A percentile compares a stretch with the other conserved stretches of the same genome.
Evolutionary conservation across 176 grass and related monocot species (phyloP).

Genomic region (Juncus effusus): DNA sequence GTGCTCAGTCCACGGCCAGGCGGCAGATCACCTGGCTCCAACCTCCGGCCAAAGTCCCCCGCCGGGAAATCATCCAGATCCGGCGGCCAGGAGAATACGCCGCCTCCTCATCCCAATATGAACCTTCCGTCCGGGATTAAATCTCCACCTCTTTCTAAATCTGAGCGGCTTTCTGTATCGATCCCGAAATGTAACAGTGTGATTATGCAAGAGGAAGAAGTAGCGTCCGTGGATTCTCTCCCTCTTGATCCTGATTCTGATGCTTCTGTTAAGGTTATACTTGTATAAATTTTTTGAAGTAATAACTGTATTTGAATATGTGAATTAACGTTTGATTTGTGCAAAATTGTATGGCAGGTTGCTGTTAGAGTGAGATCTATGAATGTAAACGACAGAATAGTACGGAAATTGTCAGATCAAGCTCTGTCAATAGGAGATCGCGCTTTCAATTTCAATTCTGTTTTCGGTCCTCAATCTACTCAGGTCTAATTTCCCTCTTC

Average conservation of each 20-base stretch:
- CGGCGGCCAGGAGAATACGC: conserved; percentile 28
- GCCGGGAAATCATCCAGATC: conserved; percentile 16
- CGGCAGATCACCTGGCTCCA: neutral
- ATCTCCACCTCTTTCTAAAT: conserved; percentile 4
- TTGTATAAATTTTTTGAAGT: neutral
- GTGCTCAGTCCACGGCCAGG: conserved; percentile 1
- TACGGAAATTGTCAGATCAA: conserved; percentile 29
- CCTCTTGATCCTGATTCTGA: neutral
- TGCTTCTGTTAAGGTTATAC: conserved; percentile 34
- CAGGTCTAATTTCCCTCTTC: conserved; percentile 39
- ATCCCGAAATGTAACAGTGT: neutral
- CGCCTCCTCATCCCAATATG: conserved; percentile 28
- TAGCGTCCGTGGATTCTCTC: conserved; percentile 2
- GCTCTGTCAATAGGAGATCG: conserved; percentile 64
- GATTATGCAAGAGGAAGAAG: neutral
- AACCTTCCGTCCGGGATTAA: neutral
- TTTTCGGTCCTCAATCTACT: conserved; percentile 64
- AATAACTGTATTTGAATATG: no score
- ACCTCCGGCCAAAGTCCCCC: conserved; percentile 8
- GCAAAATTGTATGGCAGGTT: conserved; percentile 22
- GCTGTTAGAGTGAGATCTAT: conserved; percentile 32
- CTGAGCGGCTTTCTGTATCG: conserved; percentile 2
- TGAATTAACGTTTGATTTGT: neutral
- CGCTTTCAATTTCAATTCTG: conserved; percentile 50
- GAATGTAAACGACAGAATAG: conserved; percentile 19